Evolutionary conservation across 306 rosid species (phyloP).

Genomic region (Abrus pulchellus): DNA sequence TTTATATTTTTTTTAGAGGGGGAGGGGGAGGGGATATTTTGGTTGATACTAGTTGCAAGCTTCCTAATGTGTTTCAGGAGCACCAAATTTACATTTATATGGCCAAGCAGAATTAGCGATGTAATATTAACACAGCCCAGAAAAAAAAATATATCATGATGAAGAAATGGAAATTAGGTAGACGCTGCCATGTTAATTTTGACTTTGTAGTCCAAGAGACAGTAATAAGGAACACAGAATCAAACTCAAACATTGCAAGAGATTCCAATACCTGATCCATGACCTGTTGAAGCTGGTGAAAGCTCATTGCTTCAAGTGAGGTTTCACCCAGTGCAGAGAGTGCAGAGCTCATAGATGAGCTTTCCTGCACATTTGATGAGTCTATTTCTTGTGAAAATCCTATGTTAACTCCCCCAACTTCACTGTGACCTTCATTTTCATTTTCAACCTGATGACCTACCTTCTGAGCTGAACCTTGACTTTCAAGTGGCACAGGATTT

Average conservation of each 20-base stretch:
- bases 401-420: conserved; percentile 59
- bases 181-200: conserved; percentile 27
- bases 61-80: conserved; percentile 27
- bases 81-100: conserved; percentile 35
- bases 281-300: conserved; percentile 73
- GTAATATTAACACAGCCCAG: conserved; percentile 5
- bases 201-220: conserved; percentile 39
- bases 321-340: conserved; percentile 56
- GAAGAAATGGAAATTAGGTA: conserved; percentile 32
- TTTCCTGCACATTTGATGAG: conserved; percentile 63
- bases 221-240: not conserved
- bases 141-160: conserved; percentile 21
- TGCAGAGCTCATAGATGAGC: conserved; percentile 64
- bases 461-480: conserved; percentile 51
- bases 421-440: conserved; percentile 65
- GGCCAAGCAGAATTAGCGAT: conserved; percentile 27
- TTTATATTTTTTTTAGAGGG: too few relatives aligned
- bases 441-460: conserved; percentile 55
- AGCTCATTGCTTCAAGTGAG: conserved; percentile 73
- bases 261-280: conserved; percentile 65
- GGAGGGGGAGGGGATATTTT: not conserved
- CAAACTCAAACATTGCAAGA: conserved; percentile 3
- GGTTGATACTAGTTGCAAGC: conserved; percentile 13
- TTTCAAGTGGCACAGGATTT: conserved; percentile 40
- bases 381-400: conserved; percentile 61